Evolutionary conservation across 257 asterid species (phyloP).

Genomic region (Penstemon eatonii): DNA sequence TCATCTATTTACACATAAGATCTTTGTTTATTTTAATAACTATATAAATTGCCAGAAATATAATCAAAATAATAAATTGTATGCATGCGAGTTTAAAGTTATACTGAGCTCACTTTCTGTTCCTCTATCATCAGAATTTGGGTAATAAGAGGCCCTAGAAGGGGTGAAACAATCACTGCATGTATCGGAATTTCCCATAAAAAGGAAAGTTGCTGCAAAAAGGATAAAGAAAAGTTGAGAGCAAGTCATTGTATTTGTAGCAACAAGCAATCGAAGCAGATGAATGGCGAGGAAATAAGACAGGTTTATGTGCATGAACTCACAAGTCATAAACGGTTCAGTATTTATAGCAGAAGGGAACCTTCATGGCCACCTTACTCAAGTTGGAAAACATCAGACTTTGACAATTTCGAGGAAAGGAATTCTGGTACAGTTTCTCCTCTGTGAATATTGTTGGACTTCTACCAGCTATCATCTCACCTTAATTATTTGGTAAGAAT

Average conservation of each 20-base stretch:
- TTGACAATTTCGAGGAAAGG: constrained; percentile 35
- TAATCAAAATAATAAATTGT: not conserved
- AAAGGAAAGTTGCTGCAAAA: constrained; percentile 34
- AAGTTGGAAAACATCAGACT: constrained; percentile 33
- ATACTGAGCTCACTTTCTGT: constrained; percentile 56
- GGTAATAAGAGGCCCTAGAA: constrained; percentile 70
- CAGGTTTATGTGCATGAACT: constrained; percentile 31
- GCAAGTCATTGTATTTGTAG: constrained; percentile 37
- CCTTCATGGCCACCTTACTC: constrained; percentile 11
- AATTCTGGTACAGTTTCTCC: constrained; percentile 26
- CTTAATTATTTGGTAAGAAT: no score
- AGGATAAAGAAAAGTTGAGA: constrained; percentile 29
- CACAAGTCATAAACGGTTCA: not conserved
- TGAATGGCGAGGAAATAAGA: constrained; percentile 27
- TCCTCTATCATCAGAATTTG: constrained; percentile 72
- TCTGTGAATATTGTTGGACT: constrained; percentile 11
- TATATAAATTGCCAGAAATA: not conserved
- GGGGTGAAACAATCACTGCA: constrained; percentile 62
- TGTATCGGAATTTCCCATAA: constrained; percentile 47
- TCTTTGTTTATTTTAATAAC: not conserved
- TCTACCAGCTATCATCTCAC: not conserved
- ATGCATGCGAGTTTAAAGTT: not conserved
- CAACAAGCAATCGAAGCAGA: constrained; percentile 18
- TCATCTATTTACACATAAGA: not conserved
- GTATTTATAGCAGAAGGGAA: constrained; percentile 45